Base-by-base conservation (phyloP, 352 stramenopile genomes). In the Globisporangium ultimum region DNA sequence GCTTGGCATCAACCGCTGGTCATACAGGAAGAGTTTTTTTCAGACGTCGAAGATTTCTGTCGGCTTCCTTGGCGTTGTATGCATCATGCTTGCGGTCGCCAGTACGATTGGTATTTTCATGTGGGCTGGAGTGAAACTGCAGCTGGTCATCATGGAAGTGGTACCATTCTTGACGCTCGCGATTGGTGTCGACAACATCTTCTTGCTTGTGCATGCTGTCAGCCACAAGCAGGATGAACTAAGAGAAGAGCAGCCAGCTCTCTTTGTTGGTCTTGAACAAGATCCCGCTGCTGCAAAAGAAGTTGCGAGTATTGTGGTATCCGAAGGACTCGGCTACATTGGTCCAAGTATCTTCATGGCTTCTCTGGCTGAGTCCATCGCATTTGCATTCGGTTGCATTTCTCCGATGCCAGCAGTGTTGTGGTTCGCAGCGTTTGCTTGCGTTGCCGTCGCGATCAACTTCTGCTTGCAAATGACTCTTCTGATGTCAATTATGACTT, bases 131-230 rank as follows among this genome's bases (percentile, higher is more conserved):
- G 78, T 78, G 24, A 83, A 84, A 50, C 63, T 88, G n/a, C 78
- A 88, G 61, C 54, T 88, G 14, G 81, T 88, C 32, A 84, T 88
- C 47, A 87, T 88, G 72, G 78, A 88, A 21, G 78, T 88, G 17
- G 76, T 88, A 28, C 78, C 78, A 22, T 88, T 88, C 60, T 59
- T 88, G 45, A 80, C 78, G 48, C 61, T 88, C 24, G 78, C 78
- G 3, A 88, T 88, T 34, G 78, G 78, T 56, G 78, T 88, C 6
- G 78, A 88, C 55, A 88, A 88, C 42, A 88, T 88, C 43, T 88
- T 88, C 67, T 49, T 88, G 32, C 40, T 88, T n/a, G 74, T 88
- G 24, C 72, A 87, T 34, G 74, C 78, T 12, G 72, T 88, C 50
- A 72, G 63, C 4, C 58, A 80, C 50, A 76, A 80, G 48, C 68